Conservation (phyloP, 2,329 filamentous ascomycete species). For the Diplocarpon mali region DNA sequence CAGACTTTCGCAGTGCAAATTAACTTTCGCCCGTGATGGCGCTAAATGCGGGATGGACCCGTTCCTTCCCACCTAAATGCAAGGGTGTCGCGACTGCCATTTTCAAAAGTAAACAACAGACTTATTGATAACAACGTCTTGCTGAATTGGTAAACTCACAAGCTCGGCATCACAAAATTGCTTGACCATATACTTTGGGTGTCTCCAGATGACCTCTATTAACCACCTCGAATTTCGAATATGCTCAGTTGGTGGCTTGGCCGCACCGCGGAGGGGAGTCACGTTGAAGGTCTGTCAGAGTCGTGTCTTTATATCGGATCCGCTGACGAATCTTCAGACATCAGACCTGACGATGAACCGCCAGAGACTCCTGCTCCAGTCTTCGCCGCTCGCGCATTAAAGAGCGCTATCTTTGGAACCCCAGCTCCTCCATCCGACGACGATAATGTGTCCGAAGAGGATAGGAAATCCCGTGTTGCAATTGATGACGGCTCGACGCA, state of each 20-base stretch:
- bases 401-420: conserved; percentile 52
- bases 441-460: conserved; percentile 25
- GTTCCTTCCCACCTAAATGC: conserved; percentile 9
- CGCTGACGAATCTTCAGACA: conserved; percentile 13
- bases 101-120: conserved; percentile 19
- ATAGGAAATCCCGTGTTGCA: conserved; percentile 11
- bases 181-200: neutral
- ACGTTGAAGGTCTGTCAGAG: conserved; percentile 18
- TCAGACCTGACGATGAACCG: conserved; percentile 31
- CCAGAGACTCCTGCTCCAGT: conserved; percentile 57
- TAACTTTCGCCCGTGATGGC: conserved; percentile 13
- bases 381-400: conserved; percentile 54
- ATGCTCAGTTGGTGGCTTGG: conserved; percentile 29
- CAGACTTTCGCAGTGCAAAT: neutral
- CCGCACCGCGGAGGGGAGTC: conserved; percentile 16
- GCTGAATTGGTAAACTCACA: neutral
- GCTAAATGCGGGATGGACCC: conserved; percentile 7
- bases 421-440: conserved; percentile 32
- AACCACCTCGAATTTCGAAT: conserved; percentile 1
- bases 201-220: neutral
- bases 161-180: neutral
- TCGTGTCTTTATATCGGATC: neutral
- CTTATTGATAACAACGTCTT: neutral
- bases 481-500: conserved; percentile 13
- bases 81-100: conserved; percentile 11